Conservation (phyloP, 2,329 filamentous ascomycete genomes). For the Cladosporium velox region DNA sequence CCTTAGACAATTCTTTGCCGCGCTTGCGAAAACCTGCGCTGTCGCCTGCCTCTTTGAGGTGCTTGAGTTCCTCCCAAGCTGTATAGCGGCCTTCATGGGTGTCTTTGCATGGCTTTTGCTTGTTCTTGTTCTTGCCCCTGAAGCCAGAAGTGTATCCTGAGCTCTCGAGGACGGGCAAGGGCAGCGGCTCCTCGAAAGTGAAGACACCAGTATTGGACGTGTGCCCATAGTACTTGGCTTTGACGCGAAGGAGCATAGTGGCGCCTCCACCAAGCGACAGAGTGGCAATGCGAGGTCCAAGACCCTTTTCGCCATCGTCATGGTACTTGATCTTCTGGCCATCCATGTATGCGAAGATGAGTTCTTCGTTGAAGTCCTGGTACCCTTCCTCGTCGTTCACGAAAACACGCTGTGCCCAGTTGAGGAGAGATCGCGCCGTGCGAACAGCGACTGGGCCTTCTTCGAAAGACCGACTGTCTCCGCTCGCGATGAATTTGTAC, state of each 20-base stretch:
- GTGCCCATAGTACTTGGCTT: constrained; percentile 51
- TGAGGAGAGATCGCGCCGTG: constrained; percentile 54
- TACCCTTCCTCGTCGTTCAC: constrained; percentile 28
- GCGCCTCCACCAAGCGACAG: constrained; percentile 61
- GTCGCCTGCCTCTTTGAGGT: constrained; percentile 20
- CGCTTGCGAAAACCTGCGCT: constrained; percentile 21
- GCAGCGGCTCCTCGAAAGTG: constrained; percentile 35
- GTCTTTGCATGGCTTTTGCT: constrained; percentile 28
- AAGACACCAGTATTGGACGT: constrained; percentile 39
- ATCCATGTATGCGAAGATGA: constrained; percentile 65
- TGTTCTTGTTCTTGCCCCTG: constrained; percentile 17
- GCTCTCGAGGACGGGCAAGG: constrained; percentile 7
- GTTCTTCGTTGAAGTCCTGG: constrained; percentile 62
- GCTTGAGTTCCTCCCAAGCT: constrained; percentile 36
- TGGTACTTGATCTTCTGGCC: constrained; percentile 64
- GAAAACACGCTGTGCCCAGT: constrained; percentile 54
- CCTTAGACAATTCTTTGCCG: constrained; percentile 39
- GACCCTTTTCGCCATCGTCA: constrained; percentile 65
- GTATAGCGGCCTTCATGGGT: constrained; percentile 39
- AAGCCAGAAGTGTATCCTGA: constrained; percentile 22
- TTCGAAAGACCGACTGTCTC: constrained; percentile 53
- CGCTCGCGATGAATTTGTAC: constrained; percentile 66
- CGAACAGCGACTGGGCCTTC: constrained; percentile 52
- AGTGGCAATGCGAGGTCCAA: constrained; percentile 64
- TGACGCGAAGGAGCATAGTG: constrained; percentile 60